Evolutionary conservation across 805 yeast genomes (phyloP), one percentile per base, ranked within the genome.

Genomic region (Candida mattraensis): DNA sequence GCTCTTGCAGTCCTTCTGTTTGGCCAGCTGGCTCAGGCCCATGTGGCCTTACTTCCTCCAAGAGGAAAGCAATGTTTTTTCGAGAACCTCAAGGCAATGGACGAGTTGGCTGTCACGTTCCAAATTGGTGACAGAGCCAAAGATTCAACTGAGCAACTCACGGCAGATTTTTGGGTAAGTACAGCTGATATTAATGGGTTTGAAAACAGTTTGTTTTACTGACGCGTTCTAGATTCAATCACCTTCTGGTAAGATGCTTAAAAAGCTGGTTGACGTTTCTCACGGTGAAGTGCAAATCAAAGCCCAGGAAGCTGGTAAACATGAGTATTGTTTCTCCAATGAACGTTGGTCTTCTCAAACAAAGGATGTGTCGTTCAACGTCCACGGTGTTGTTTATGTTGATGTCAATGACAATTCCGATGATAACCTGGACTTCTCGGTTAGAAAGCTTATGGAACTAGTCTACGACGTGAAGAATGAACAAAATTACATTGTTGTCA

Each of bases 71-170:
- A 83, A 54, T 91, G 99, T 65, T 91, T 87, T 64, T 87, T 73
- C 53, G 98, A 93, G 58, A 72, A 72, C 40, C 71, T 93, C 67
- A 84, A 81, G 58, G 72, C 72, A 53, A 85, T 86, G 50, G 99
- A 91, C 64, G 87, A 84, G 61, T 69, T 91, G 49, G 83, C 95
- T 13, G 81, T 91, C 44, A 74, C 87, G 31, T 91, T 83, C 76
- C 99, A 91, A 66, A 94, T 86, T 34, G 97, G 97, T 47, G 87
- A 89, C 55, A 78, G 97, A 63, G 83, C 87, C 51, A 79, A 83
- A 25, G 72, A 71, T 41, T 75, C 86, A 33, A 72, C 80, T 19
- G 79, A 76, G 37, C 93, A 84, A 56, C 66, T 78, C 45, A 68
- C 63, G 9, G 67, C 73, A 30, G 95, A 87, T 57, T 87, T 89